Percentiles rank a stretch among this genome's conserved stretches.
Conservation (phyloP, 805 yeast species). For the Ogataea trehaloabstinens region DNA sequence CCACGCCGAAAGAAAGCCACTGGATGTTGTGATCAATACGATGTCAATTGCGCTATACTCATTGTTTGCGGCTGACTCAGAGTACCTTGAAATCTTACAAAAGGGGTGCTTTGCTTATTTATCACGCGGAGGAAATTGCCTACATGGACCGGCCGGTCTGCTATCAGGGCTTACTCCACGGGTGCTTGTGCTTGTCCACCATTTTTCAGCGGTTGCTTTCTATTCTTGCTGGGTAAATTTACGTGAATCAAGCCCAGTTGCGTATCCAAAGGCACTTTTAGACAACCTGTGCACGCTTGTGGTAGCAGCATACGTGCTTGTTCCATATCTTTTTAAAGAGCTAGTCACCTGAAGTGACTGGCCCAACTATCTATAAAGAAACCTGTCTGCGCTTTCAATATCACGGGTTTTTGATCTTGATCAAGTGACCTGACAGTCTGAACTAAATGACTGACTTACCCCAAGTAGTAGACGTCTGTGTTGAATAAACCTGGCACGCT, state of each 20-base stretch:
- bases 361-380: not conserved
- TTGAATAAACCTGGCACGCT: too few species aligned
- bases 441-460: too few species aligned
- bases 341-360: slow-evolving; percentile 16
- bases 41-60: slow-evolving; percentile 87
- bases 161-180: slow-evolving; percentile 77
- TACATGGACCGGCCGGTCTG: slow-evolving; percentile 75
- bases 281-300: slow-evolving; percentile 67
- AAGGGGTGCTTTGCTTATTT: slow-evolving; percentile 88
- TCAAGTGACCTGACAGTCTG: too few species aligned
- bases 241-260: slow-evolving; percentile 56
- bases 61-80: slow-evolving; percentile 82
- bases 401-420: too few species aligned
- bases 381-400: not conserved
- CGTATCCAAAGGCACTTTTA: slow-evolving; percentile 67
- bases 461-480: too few species aligned
- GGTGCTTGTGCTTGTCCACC: slow-evolving; percentile 74
- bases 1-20: slow-evolving; percentile 72
- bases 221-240: slow-evolving; percentile 75
- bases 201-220: slow-evolving; percentile 88
- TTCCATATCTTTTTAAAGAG: slow-evolving; percentile 61
- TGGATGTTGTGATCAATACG: slow-evolving; percentile 84
- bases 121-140: slow-evolving; percentile 77
- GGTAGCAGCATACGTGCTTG: slow-evolving; percentile 75
- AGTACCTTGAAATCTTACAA: slow-evolving; percentile 67